These are phyloP conservation scores for Aspergillus intermedius DNA, from an alignment of 2,329 filamentous ascomycete species.

Conservation along the genomic window DNA sequence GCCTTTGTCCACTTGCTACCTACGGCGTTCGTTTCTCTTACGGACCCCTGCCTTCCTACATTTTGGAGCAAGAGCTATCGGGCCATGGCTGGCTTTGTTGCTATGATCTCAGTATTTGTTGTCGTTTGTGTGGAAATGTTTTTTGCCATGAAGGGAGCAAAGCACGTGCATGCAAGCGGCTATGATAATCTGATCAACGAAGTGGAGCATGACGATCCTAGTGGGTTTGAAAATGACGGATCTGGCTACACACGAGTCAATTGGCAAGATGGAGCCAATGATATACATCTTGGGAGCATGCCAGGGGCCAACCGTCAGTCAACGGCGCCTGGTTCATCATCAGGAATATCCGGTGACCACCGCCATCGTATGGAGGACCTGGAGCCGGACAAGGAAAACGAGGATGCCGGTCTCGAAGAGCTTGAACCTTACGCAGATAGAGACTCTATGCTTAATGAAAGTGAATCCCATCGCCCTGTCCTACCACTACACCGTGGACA, in stretches of 20 bases:
- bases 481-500: conserved; percentile 15
- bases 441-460: conserved; percentile 10
- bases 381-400: conserved; percentile 46
- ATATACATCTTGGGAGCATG: conserved; percentile 17
- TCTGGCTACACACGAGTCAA: conserved; percentile 17
- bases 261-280: conserved; percentile 12
- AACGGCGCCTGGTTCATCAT: conserved; percentile 3
- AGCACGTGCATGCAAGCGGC: conserved; percentile 51
- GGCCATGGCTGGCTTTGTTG: conserved; percentile 72
- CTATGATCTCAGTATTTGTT: conserved; percentile 72
- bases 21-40: conserved; percentile 55
- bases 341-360: conserved; percentile 12
- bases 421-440: conserved; percentile 25
- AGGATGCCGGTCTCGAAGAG: conserved; percentile 54
- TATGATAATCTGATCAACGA: conserved; percentile 42
- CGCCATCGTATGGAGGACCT: conserved; percentile 14
- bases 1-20: conserved; percentile 57
- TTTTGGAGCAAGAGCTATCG: conserved; percentile 75
- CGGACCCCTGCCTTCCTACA: conserved; percentile 61
- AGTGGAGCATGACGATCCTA: conserved; percentile 14
- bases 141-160: conserved; percentile 64
- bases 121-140: conserved; percentile 86
- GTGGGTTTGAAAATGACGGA: conserved; percentile 11
- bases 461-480: conserved; percentile 7
- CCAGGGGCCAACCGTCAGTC: conserved; percentile 5